Conservation (phyloP, 345 rosid species). For the Dipteronia sinensis region DNA sequence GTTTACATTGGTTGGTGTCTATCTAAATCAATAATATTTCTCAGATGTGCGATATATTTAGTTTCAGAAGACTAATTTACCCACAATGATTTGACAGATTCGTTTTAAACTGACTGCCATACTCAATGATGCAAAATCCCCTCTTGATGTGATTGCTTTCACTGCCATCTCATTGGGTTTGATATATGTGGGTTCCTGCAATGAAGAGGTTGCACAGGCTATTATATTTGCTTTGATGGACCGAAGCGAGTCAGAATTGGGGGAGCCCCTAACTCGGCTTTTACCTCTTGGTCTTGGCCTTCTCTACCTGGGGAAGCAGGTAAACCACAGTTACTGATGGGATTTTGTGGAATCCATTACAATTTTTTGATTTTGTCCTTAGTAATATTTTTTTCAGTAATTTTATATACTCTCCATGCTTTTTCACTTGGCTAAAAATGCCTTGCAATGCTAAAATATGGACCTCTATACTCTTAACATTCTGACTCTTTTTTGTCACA, state of each 20-base stretch:
- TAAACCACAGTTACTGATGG: constrained; percentile 18
- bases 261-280: constrained; percentile 79
- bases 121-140: constrained; percentile 67
- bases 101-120: constrained; percentile 59
- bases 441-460: background rate
- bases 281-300: constrained; percentile 96
- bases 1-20: background rate
- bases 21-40: background rate
- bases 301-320: constrained; percentile 97
- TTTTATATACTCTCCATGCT: background rate
- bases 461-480: constrained; percentile 4
- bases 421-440: background rate
- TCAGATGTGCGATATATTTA: constrained; percentile 9
- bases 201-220: constrained; percentile 93
- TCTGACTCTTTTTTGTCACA: constrained; percentile 11
- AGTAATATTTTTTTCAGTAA: constrained; percentile 5
- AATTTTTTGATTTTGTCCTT: background rate
- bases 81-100: constrained; percentile 47
- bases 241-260: constrained; percentile 78
- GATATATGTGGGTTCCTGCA: constrained; percentile 91
- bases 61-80: constrained; percentile 20
- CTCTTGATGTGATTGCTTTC: constrained; percentile 88
- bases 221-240: constrained; percentile 87
- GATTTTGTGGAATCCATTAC: background rate
- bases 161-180: constrained; percentile 90